Base-by-base conservation (phyloP, 805 yeast species). In the Cyberlindnera xylosilytica region DNA sequence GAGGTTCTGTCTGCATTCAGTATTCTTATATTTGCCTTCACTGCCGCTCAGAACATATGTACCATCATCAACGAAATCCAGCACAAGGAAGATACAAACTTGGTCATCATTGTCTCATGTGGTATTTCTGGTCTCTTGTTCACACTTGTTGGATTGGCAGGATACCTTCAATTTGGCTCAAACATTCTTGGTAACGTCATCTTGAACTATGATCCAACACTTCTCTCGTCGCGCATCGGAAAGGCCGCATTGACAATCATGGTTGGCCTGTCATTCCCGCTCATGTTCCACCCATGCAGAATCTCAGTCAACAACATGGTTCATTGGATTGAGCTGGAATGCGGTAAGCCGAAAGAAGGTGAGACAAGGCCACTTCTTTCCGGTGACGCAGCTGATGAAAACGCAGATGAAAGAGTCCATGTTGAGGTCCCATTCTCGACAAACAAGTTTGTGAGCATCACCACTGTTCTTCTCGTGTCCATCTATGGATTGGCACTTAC, bases 21-120 rank as follows among this genome's bases (percentile, higher is more conserved):
- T 20, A 81, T 86, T 42, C 74, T 85, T 28, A 81, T 86, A 12
- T 82, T 86, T 62, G 93, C 95, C 1, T 86, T 75, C 61, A 84
- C 91, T 1, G 88, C 93, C 38, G 84, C 84, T 45, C 91, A 86
- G 65, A 86, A 84, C 62, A 78, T 85, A 71, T 83, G 81, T 58
- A 80, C 88, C 9, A 83, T 86, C 39, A 76, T 82, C 54, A 81
- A 83, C 55, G 95, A 86, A 61, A 66, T 84, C 49, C 64, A 74
- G 31, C 73, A 78, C 49, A 74, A 77, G 36, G 63, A 76, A 3
- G 63, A 80, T 45, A 56, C 70, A 19, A 78, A 79, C 44, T 65
- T 78, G 2, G 76, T 83, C 22, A 66, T 75, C 15, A 56, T 61
- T 17, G 43, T 65, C 15, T 70, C 90, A 10, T 73, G 82, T 35